Evolutionary conservation across 306 rosid genomes (phyloP), one percentile per base, ranked within the genome.

Genomic region (Crotalaria pallida): DNA sequence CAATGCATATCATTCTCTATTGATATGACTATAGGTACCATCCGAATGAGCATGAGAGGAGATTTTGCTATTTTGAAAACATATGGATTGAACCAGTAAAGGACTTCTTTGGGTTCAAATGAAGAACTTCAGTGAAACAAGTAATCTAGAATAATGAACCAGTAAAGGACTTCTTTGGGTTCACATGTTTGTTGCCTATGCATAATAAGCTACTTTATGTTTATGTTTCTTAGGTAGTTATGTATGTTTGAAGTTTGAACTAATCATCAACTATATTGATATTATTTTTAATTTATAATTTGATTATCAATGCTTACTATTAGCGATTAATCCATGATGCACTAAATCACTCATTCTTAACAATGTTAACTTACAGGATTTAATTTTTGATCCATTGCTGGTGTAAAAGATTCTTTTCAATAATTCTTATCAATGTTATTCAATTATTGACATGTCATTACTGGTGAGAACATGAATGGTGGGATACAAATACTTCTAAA

Each of bases 1-100:
- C 80, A 89, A 0, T 88, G 97, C 79, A 84, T 91, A 78, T 88
- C 95, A 40, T 88, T 81, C 83, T 91, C 96, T 21, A 84, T 91
- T 12, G 84, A 83, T n/a, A n/a, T 16, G 81, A 81, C 48, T 59
- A 24, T 63, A 84, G 92, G 72, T 91, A 88, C 83, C 86, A 84
- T 65, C 96, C 97, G 48, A 92, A 90, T 40, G 88, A 91, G 65
- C 83, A 88, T 82, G 96, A 91, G 55, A 88, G 97, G 92, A 92
- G 91, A 64, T 26, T 26, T 26, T 26, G 96, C 74, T 89, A 92
- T 17, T 91, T 86, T 13, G 90, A 85, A 71, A 86, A 80, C 73
- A 86, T 91, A 58, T 91, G 97, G 97, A 77, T 91, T 67, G 96
- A 91, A 62, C 91, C 96, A 22, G 96, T 91, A 9, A 74, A 87